A percentile compares a stretch with the other conserved stretches of the same genome.
Evolutionary conservation across 768 basidiomycete species (phyloP).

Genomic region (Mycena vitilis): DNA sequence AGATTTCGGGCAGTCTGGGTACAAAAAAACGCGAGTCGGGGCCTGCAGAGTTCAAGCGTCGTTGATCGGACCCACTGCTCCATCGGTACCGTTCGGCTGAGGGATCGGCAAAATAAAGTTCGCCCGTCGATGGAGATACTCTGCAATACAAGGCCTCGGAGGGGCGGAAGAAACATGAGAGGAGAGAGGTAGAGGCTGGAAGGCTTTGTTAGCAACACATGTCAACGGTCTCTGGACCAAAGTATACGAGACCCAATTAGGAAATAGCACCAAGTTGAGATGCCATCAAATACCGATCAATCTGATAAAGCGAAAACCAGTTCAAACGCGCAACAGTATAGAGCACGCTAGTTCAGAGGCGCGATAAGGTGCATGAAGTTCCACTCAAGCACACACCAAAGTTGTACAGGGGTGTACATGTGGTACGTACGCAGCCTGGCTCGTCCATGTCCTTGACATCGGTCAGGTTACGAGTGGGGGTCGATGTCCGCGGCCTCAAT

Average conservation of each 20-base stretch:
- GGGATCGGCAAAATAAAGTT: no score
- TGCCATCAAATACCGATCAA: not conserved
- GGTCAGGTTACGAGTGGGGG: no score
- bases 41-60: no score
- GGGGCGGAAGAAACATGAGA: not conserved
- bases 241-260: slow-evolving; percentile 14
- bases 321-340: not conserved
- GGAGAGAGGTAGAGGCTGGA: not conserved
- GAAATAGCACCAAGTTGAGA: not conserved
- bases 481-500: slow-evolving; percentile 6
- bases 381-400: no score
- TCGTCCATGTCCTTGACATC: no score
- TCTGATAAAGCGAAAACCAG: not conserved
- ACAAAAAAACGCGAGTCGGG: no score
- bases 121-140: not conserved
- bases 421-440: no score
- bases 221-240: not conserved
- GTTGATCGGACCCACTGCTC: no score
- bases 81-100: no score
- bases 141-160: not conserved
- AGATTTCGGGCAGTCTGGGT: no score
- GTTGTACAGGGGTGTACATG: no score
- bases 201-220: slow-evolving; percentile 6
- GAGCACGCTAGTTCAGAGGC: not conserved
- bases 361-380: not conserved